phyloP scores from a whole-genome alignment of 805 yeast species.

The Wickerhamomyces chambardii region DNA sequence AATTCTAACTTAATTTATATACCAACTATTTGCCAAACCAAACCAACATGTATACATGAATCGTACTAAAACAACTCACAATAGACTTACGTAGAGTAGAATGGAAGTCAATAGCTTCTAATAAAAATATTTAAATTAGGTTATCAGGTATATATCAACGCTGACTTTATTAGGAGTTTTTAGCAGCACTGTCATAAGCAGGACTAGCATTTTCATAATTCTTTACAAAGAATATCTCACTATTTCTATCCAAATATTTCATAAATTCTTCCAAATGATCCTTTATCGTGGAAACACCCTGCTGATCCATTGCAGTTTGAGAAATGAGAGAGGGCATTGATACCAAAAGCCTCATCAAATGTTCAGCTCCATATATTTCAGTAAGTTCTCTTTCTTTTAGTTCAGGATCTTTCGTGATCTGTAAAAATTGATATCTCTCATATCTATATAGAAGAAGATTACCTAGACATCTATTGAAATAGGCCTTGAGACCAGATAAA shows the following conservation, averaged over 20 bases:
- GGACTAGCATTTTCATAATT: constrained; percentile 44
- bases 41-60: too few relatives aligned
- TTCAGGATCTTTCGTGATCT: constrained; percentile 29
- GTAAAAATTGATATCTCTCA: constrained; percentile 67
- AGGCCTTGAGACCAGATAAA: constrained; percentile 56
- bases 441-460: constrained; percentile 62
- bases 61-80: too few relatives aligned
- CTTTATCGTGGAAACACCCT: constrained; percentile 48
- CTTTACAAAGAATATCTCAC: constrained; percentile 24
- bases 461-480: constrained; percentile 70
- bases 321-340: constrained; percentile 78
- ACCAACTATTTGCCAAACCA: too few relatives aligned
- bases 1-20: too few relatives aligned
- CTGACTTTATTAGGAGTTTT: constrained; percentile 1
- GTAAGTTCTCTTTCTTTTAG: constrained; percentile 25
- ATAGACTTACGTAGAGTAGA: too few relatives aligned
- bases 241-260: constrained; percentile 38
- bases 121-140: not conserved
- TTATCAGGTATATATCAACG: not conserved
- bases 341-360: constrained; percentile 67
- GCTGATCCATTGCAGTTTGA: constrained; percentile 74
- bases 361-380: constrained; percentile 72
- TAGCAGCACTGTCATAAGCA: constrained; percentile 30
- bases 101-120: too few relatives aligned
- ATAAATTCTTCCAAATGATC: constrained; percentile 46